Conservation (phyloP, 2,329 filamentous ascomycete species). For the Huntiella omanensis region DNA sequence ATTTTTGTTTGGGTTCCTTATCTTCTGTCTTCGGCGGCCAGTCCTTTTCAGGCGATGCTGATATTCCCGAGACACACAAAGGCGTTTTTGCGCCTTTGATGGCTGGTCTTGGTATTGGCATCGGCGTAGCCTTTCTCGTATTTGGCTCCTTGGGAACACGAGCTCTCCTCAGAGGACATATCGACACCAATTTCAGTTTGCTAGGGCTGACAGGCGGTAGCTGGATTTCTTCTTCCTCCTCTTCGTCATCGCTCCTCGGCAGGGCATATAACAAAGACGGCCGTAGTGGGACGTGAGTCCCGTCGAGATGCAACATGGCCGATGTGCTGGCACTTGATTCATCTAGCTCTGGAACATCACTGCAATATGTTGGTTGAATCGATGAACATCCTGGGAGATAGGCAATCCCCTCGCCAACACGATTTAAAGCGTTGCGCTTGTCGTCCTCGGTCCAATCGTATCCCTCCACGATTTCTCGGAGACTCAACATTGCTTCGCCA, state of each 20-base stretch:
- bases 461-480: slow-evolving; percentile 8
- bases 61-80: too few species aligned
- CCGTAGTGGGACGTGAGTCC: too few species aligned
- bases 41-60: too few species aligned
- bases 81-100: background rate
- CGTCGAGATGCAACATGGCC: too few species aligned
- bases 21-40: too few species aligned
- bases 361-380: background rate
- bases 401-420: slow-evolving; percentile 1
- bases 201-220: slow-evolving; percentile 9
- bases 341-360: background rate
- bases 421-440: slow-evolving; percentile 5
- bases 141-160: background rate
- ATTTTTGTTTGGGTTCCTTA: background rate
- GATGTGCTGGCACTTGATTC: background rate
- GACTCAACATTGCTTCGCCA: slow-evolving; percentile 23
- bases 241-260: background rate
- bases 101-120: background rate
- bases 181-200: slow-evolving; percentile 8
- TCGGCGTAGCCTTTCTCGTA: background rate
- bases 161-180: slow-evolving; percentile 7
- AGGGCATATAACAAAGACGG: too few species aligned
- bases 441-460: slow-evolving; percentile 9
- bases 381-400: too few species aligned
- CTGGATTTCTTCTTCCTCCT: slow-evolving; percentile 1